phyloP scores from a whole-genome alignment of 2,329 filamentous ascomycete genomes.

The Stachybotrys elegans region DNA sequence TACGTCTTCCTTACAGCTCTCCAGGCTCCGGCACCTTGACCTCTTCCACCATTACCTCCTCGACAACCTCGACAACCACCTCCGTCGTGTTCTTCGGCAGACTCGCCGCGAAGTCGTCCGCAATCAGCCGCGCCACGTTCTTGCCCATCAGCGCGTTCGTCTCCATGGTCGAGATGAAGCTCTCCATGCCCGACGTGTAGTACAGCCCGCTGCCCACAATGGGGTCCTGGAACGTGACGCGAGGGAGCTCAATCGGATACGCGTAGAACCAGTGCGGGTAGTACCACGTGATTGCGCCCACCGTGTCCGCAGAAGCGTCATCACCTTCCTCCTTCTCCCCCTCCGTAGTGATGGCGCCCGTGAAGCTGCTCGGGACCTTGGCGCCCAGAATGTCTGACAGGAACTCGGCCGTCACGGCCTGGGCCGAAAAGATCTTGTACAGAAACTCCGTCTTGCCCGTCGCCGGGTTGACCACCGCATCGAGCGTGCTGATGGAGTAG shows the following conservation, averaged over 20 bases:
- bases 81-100: slow-evolving; percentile 13
- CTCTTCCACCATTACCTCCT: not conserved
- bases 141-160: slow-evolving; percentile 87
- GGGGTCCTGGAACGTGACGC: slow-evolving; percentile 81
- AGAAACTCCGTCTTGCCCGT: slow-evolving; percentile 49
- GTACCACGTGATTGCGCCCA: slow-evolving; percentile 66
- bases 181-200: slow-evolving; percentile 75
- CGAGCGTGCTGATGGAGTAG: slow-evolving; percentile 77
- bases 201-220: slow-evolving; percentile 63
- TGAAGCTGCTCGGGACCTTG: slow-evolving; percentile 37
- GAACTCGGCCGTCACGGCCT: slow-evolving; percentile 46
- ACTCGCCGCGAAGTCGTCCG: slow-evolving; percentile 48
- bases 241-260: slow-evolving; percentile 80
- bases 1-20: not conserved
- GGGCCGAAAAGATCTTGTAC: slow-evolving; percentile 62
- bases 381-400: slow-evolving; percentile 47
- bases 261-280: slow-evolving; percentile 73
- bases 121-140: slow-evolving; percentile 71
- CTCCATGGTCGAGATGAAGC: slow-evolving; percentile 97
- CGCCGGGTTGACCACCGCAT: slow-evolving; percentile 55
- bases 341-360: no score
- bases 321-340: slow-evolving; percentile 26
- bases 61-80: slow-evolving; percentile 5
- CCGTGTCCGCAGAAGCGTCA: slow-evolving; percentile 20
- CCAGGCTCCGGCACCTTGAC: slow-evolving; percentile 7